phyloP scores from a whole-genome alignment of 2,329 filamentous ascomycete species.

The Rutstroemia sp. region DNA sequence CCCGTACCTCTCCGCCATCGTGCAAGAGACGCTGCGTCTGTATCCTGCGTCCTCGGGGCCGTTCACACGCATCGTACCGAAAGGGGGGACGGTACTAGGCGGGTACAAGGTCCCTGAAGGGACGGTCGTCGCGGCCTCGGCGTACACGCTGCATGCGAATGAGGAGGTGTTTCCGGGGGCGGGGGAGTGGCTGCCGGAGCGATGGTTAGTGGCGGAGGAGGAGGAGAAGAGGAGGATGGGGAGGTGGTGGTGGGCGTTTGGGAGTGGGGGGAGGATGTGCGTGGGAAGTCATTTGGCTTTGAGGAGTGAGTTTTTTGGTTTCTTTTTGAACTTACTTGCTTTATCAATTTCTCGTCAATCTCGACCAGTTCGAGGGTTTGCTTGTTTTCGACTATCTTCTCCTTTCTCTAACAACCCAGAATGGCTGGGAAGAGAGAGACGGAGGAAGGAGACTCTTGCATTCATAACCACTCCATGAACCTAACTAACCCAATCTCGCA shows the following conservation, averaged over 20 bases:
- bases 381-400: no score
- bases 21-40: conserved; percentile 49
- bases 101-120: conserved; percentile 38
- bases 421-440: background rate
- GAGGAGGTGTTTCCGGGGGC: conserved; percentile 40
- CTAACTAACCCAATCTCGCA: background rate
- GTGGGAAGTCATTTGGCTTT: conserved; percentile 59
- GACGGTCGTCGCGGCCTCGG: conserved; percentile 40
- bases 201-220: conserved; percentile 39
- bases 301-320: conserved; percentile 33
- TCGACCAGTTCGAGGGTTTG: no score
- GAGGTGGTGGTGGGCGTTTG: conserved; percentile 57
- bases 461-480: no score
- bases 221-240: conserved; percentile 35
- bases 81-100: conserved; percentile 26
- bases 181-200: conserved; percentile 40
- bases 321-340: background rate
- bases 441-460: background rate
- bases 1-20: conserved; percentile 43
- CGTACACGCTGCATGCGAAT: conserved; percentile 46
- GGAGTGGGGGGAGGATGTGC: conserved; percentile 58
- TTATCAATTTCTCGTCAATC: background rate
- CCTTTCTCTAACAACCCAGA: background rate
- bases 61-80: conserved; percentile 34
- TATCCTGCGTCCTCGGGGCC: conserved; percentile 46